These are phyloP conservation scores for Candolleomyces aberdarensis DNA, from an alignment of 768 basidiomycete species.

Conservation along the genomic window DNA sequence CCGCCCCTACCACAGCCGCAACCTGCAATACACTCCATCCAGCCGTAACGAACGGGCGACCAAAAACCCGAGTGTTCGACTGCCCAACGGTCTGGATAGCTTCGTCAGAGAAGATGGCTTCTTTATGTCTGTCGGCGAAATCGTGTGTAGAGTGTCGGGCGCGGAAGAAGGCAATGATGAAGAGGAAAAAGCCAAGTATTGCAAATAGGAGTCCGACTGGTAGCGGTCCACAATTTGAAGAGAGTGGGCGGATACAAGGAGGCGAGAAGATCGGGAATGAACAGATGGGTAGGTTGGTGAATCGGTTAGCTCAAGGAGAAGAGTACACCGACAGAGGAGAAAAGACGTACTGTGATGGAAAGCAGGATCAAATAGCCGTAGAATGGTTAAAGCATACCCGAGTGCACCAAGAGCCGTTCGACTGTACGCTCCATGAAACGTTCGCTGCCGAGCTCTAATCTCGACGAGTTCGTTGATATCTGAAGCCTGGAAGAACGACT, in stretches of 20 bases:
- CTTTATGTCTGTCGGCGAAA: conserved; percentile 61
- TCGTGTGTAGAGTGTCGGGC: conserved; percentile 70
- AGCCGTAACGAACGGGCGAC: conserved; percentile 75
- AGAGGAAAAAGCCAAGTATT: conserved; percentile 57
- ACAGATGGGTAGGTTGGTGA: too few relatives aligned
- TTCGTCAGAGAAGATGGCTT: conserved; percentile 32
- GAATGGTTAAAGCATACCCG: conserved; percentile 68
- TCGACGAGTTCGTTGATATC: conserved; percentile 67
- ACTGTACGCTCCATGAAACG: conserved; percentile 80
- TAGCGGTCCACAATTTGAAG: too few relatives aligned
- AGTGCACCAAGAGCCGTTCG: conserved; percentile 73
- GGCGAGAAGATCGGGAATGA: not conserved
- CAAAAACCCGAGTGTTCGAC: conserved; percentile 60
- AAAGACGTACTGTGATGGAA: conserved; percentile 66
- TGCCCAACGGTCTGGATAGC: conserved; percentile 56
- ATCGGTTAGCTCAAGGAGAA: not conserved
- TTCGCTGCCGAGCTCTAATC: conserved; percentile 74
- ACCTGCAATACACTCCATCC: conserved; percentile 72
- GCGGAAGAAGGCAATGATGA: conserved; percentile 55
- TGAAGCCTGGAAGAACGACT: conserved; percentile 53
- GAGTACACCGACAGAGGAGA: not conserved
- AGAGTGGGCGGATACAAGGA: not conserved
- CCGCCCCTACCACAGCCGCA: conserved; percentile 52
- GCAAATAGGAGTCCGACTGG: conserved; percentile 62
- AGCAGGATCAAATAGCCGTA: conserved; percentile 71